Evolutionary conservation across 768 basidiomycete species (phyloP).

Genomic region (Xerocomellus intermedius): DNA sequence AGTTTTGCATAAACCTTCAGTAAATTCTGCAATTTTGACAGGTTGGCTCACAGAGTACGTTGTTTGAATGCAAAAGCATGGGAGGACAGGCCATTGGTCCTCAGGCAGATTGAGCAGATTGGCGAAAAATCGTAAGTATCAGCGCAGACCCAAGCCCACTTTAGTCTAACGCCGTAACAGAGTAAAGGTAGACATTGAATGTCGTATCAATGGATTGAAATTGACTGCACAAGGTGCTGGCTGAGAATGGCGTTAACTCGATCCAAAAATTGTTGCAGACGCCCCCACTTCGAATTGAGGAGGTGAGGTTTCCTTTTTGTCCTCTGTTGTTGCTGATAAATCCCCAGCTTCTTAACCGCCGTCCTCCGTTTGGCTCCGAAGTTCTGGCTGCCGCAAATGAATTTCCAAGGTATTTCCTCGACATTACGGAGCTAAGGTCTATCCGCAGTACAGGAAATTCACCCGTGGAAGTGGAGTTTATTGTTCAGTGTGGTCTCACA

Average conservation of each 20-base stretch:
- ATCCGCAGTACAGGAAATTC: slow-evolving; percentile 42
- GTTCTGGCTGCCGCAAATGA: slow-evolving; percentile 58
- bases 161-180: slow-evolving; percentile 12
- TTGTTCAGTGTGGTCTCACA: slow-evolving; percentile 54
- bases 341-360: slow-evolving; percentile 67
- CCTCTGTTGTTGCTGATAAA: slow-evolving; percentile 3
- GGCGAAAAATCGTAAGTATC: slow-evolving; percentile 83
- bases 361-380: slow-evolving; percentile 71
- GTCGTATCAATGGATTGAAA: neutral
- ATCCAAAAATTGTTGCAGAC: slow-evolving; percentile 56
- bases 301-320: slow-evolving; percentile 37
- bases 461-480: slow-evolving; percentile 57
- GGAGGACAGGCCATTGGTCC: slow-evolving; percentile 83
- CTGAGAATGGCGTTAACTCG: slow-evolving; percentile 66
- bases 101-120: slow-evolving; percentile 86
- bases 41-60: slow-evolving; percentile 51
- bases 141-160: neutral
- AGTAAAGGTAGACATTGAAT: slow-evolving; percentile 21
- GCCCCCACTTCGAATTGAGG: slow-evolving; percentile 61
- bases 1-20: slow-evolving; percentile 20
- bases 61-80: slow-evolving; percentile 83
- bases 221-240: slow-evolving; percentile 57
- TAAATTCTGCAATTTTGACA: neutral
- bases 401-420: slow-evolving; percentile 63
- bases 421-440: slow-evolving; percentile 47